Base-by-base conservation (phyloP, 768 basidiomycete genomes). In the Agrocybe pediades region DNA sequence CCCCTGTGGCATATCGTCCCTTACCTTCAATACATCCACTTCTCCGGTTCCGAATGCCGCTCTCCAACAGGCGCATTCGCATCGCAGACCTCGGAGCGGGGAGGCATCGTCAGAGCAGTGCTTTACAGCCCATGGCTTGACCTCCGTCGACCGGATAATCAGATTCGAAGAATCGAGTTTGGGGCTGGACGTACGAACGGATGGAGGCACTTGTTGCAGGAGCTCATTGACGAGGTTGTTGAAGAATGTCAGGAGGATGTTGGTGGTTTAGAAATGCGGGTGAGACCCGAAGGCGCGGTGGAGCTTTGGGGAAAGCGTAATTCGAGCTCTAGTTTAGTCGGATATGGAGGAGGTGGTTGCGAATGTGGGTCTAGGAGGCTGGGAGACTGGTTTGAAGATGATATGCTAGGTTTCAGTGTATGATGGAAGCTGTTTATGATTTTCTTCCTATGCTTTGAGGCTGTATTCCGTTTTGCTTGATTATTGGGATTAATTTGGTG, bases 391-490 rank as follows among this genome's bases (percentile, higher is more conserved):
- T 44, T 29, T 15, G 16, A 55, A 55, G 17, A 53, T 57, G 42
- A 30, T 33, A 9, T 49, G 49, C 24, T 49, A 49, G 19, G 49
- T 45, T 17, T 51, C 49, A 29, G 26, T 59, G 23, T 50, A 59
- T 30, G 44, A 33, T n/a, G 30, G 47, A 41, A 40, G 46, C 21
- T 19, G 19, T 21, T 16, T 27, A 20, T 46, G 47, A 47, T 30
- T 30, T 30, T 30, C 29, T 25, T 27, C 3, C n/a, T 53, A 47
- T 30, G 15, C 29, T 30, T 15, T 7, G 29, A 30, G 29, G 29
- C 15, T 30, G 8, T 15, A 30, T 30, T 30, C n/a, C n/a, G n/a
- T n/a, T n/a, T n/a, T n/a, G n/a, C n/a, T n/a, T n/a, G n/a, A n/a
- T n/a, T n/a, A n/a, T n/a, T n/a, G n/a, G n/a, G n/a, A n/a, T n/a